These are phyloP conservation scores for Austroboletus niveus DNA, from an alignment of 1,284 basidiomycete genomes.

Conservation along the genomic window DNA sequence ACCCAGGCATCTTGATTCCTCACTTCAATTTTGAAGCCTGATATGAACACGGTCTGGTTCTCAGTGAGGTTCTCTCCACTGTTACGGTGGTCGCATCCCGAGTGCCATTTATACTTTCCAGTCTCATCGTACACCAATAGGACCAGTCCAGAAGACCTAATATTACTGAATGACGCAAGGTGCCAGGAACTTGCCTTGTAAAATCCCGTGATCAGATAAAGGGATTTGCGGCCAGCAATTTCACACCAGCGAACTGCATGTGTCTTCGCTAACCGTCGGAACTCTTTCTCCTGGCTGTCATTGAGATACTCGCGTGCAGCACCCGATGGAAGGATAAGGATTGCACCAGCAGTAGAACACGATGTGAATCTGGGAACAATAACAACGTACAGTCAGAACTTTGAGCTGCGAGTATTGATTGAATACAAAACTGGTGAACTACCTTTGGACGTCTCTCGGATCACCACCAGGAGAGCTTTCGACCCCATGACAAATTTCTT, in stretches of 20 bases:
- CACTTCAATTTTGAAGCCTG: neutral
- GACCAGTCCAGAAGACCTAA: neutral
- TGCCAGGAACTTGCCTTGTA: conserved; percentile 3
- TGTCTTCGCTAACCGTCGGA: neutral
- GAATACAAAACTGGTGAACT: neutral
- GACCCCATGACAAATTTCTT: neutral
- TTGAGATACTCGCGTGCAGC: neutral
- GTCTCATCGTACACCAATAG: neutral
- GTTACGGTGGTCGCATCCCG: neutral
- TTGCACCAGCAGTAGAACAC: neutral
- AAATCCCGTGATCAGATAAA: conserved; percentile 8
- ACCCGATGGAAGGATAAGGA: conserved; percentile 6
- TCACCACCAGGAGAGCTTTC: neutral
- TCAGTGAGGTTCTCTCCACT: neutral
- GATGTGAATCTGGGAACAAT: neutral
- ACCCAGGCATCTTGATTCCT: neutral
- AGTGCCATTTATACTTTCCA: neutral
- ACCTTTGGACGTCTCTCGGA: neutral
- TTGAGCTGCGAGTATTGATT: no score
- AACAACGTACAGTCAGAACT: neutral
- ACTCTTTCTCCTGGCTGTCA: neutral
- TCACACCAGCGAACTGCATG: conserved; percentile 3
- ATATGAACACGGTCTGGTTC: neutral
- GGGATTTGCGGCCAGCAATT: neutral
- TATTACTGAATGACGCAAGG: neutral